Evolutionary conservation across 129 eudicot genomes (phyloP).

Genomic region (Scalesia atractyloides): DNA sequence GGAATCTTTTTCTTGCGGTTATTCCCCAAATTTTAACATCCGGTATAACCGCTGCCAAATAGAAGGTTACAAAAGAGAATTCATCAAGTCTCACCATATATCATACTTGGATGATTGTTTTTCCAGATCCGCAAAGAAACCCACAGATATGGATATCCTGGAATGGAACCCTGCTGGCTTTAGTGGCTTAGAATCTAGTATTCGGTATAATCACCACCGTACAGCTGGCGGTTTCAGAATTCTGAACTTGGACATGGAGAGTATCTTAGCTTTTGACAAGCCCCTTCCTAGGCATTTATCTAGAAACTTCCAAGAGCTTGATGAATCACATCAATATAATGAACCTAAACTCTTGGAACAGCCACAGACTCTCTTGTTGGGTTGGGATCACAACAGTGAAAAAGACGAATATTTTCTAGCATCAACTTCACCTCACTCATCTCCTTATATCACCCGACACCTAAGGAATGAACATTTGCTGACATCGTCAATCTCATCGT

Average conservation of each 20-base stretch:
- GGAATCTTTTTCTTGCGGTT: slow-evolving; percentile 29
- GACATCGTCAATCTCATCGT: slow-evolving; percentile 32
- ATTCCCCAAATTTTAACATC: slow-evolving; percentile 20
- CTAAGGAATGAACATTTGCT: slow-evolving; percentile 26
- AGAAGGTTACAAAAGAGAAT: slow-evolving; percentile 13
- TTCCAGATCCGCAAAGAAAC: slow-evolving; percentile 25
- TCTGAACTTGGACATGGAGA: slow-evolving; percentile 26
- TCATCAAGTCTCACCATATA: not conserved
- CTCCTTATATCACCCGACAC: slow-evolving; percentile 33
- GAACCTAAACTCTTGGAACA: slow-evolving; percentile 36
- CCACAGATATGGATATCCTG: slow-evolving; percentile 35
- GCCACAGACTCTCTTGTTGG: slow-evolving; percentile 44
- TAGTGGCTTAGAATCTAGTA: slow-evolving; percentile 21
- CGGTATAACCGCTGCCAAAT: slow-evolving; percentile 22
- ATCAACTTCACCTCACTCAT: slow-evolving; percentile 26
- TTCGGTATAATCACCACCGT: slow-evolving; percentile 12
- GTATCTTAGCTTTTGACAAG: slow-evolving; percentile 27
- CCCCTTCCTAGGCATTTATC: slow-evolving; percentile 31
- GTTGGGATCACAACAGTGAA: slow-evolving; percentile 46
- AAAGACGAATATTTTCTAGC: slow-evolving; percentile 27
- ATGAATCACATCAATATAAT: slow-evolving; percentile 27
- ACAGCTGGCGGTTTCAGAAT: slow-evolving; percentile 17
- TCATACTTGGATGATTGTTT: slow-evolving; percentile 31
- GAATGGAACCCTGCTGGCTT: slow-evolving; percentile 35
- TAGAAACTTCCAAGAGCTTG: slow-evolving; percentile 28